Base-by-base conservation (phyloP, 768 basidiomycete genomes). In the Amanita rubescens region DNA sequence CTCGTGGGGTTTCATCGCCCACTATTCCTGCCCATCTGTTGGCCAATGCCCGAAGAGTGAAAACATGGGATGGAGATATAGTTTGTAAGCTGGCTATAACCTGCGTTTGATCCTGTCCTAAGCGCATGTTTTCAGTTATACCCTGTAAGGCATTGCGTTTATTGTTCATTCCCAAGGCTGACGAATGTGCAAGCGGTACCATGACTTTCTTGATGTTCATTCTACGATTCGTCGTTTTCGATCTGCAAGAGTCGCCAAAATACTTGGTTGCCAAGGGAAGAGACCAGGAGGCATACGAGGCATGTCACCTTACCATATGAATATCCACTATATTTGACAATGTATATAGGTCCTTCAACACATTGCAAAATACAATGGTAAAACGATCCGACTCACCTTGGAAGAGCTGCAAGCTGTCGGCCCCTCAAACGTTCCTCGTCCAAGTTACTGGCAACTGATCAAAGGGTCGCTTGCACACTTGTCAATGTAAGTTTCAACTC, bases 11-110 rank as follows among this genome's bases (percentile, higher is more conserved):
- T 77, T 82, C 58, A 78, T 82, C 33, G 74, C 73, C 22, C 77
- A 76, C 56, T 82, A 75, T 58, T 78, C 80, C 2, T 83, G 81
- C 59, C 58, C 25, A 11, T n/a, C 58, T 25, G 67, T 72, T 34
- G 57, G 62, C 1, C 65, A 77, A 57, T 84, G 81, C 57, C 61
- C 68, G 2, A 73, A 71, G 52, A 67, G 65, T 0, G 65, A 72
- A 55, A 84, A 82, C 57, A 79, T 77, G 73, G 82, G 82, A 9
- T 84, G 81, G 81, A 69, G 81, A 63, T 82, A 81, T 60, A 72
- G 73, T 20, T 65, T 77, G 71, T 79, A 64, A 60, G 69, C 67
- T 35, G 35, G 43, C 32, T 17, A 2, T 17, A 19, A 4, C 6
- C 9, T 19, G 5, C 3, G 9, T 50, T 27, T 15, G 11, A 10